phyloP scores from a whole-genome alignment of 73 alveolate genomes.

The Paramecium pentaurelia region DNA sequence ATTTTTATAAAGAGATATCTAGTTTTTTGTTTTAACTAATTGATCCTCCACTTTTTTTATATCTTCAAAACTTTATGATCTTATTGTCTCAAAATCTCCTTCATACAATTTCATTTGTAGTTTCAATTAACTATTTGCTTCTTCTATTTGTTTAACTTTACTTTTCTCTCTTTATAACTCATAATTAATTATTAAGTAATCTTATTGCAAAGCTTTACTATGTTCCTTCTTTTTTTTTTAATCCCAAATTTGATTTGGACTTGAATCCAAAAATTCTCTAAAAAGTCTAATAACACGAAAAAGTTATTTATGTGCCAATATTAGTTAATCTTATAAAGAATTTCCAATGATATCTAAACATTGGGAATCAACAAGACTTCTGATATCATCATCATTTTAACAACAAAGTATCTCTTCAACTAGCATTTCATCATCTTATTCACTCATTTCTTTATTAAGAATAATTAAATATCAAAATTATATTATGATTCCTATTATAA shows the following conservation, averaged over 20 bases:
- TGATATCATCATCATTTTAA: slow-evolving; percentile 32
- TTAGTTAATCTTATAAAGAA: not conserved
- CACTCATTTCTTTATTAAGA: not conserved
- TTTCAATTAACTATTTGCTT: not conserved
- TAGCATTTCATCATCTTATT: not conserved
- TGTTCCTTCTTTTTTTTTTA: not conserved
- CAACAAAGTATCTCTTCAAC: slow-evolving; percentile 36
- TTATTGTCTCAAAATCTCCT: slow-evolving; percentile 8
- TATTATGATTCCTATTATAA: not conserved
- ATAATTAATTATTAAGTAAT: not conserved
- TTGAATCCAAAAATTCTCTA: not conserved
- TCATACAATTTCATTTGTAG: not conserved
- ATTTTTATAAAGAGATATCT: not conserved
- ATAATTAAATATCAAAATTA: not conserved
- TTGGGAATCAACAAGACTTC: slow-evolving; percentile 21
- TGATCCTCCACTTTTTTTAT: not conserved
- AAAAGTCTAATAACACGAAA: slow-evolving; percentile 2
- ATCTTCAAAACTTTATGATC: not conserved
- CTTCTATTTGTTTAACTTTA: not conserved
- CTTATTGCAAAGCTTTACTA: not conserved
- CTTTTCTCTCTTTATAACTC: not conserved
- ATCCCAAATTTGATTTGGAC: not conserved
- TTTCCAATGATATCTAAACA: slow-evolving; percentile 38
- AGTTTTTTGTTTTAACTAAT: not conserved
- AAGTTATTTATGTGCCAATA: slow-evolving; percentile 13